Base-by-base conservation (phyloP, 345 rosid species). In the Reutealis trisperma region DNA sequence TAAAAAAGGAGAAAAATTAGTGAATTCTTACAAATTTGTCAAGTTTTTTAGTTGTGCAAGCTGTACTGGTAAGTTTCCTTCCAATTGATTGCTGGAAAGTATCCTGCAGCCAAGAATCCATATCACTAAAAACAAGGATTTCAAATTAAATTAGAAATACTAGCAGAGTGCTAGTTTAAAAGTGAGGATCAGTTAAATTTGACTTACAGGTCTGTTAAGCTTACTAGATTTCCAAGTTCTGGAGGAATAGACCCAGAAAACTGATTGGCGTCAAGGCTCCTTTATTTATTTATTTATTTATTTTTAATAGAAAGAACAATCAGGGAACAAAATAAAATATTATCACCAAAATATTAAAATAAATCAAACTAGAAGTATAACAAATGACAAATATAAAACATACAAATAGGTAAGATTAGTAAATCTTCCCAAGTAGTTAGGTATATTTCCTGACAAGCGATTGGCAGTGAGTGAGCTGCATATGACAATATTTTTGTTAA, bases 171-270 rank as follows among this genome's bases (percentile, higher is more conserved):
- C 3, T 34, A 34, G 37, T 34, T 2, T 34, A 37, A 30, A 21
- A 21, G 21, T n/a, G 42, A 41, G 19, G 5, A 18, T 4, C 2
- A 7, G 6, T 52, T 55, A 34, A 16, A 21, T 10, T 4, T 30
- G 24, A 0, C 74, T 49, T 61, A 79, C 82, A 79, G 66, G 2
- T 0, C 9, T 18, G 34, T 51, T 30, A 79, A 68, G 78, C 25
- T 73, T 75, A 73, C 61, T 67, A 79, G 27, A 18, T 79, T 25
- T 11, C 82, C 82, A 13, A 79, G 74, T 54, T 73, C 75, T 34
- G 22, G 1, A 60, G 82, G 74, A 42, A 79, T 12, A 61, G 57
- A 15, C 22, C 82, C 74, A 1, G 82, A 67, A 41, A 79, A 68
- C 27, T 25, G 58, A 42, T 79, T 79, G 37, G 57, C 71, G n/a